Base-by-base conservation (phyloP, 1,284 basidiomycete species). In the Phenoliferia sp. region DNA sequence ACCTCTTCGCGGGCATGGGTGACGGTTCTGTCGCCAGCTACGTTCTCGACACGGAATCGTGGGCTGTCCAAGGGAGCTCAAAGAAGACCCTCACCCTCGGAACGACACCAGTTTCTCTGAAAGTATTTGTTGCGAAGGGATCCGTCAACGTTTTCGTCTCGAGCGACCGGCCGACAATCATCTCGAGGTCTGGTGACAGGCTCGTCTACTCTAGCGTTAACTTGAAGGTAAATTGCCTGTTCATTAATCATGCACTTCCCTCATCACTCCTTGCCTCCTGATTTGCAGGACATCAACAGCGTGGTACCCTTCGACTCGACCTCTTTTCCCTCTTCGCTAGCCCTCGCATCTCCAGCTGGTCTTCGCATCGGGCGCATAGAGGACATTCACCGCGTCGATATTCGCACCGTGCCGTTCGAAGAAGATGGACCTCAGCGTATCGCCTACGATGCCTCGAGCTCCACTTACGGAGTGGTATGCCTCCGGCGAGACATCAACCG, bases 21-120 rank as follows among this genome's bases (percentile, higher is more conserved):
- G 87, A 96, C 77, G 94, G 94, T 1, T 85, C 85, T 3, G 82
- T 95, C n/a, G 83, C 86, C 3, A 82, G 85, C 6, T 88, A 87
- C 71, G 71, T 74, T 19, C 64, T 83, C n/a, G 77, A 79, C 31
- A 32, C 9, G 6, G 64, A 82, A 80, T 63, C 82, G 80, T 73
- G 35, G 26, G 33, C 39, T 22, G 15, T 62, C 39, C 36, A 59
- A 77, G 58, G 85, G 86, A 34, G 44, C 17, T 50, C 59, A 32
- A 57, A 81, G 74, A 89, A 87, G 73, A 76, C 85, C 4, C 81
- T 88, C 29, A 82, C 85, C 0, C 79, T 94, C n/a, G 92, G 92
- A 1, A 82, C 81, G 62, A 79, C 83, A 16, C 90, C 90, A 2
- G 85, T 92, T 34, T 81, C 80, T 17, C 78, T 94, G 66, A 82